Conservation (phyloP, 129 eudicot species). For the Flaveria bidentis region DNA sequence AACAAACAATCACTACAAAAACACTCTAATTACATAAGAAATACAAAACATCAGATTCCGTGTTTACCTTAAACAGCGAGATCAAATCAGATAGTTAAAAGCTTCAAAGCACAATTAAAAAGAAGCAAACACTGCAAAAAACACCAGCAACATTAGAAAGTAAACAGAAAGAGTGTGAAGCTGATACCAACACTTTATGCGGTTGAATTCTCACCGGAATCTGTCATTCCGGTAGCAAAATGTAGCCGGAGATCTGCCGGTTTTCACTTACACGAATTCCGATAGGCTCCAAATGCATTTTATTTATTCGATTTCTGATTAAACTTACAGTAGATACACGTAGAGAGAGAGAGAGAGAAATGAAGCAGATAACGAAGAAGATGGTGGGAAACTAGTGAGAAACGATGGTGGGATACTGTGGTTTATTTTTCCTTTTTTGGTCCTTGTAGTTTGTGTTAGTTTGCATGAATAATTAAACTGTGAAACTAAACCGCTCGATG, state of each 20-base stretch:
- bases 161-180: conserved; percentile 7
- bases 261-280: background rate
- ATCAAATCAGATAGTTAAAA: conserved; percentile 43
- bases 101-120: conserved; percentile 14
- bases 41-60: conserved; percentile 39
- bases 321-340: conserved; percentile 5
- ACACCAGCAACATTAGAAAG: background rate
- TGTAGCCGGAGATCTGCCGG: conserved; percentile 47
- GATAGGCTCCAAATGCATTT: conserved; percentile 6
- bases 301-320: conserved; percentile 1
- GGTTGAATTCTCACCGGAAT: conserved; percentile 33
- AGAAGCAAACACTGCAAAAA: conserved; percentile 22
- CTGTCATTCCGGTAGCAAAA: conserved; percentile 41
- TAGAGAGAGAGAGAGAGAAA: conserved; percentile 14
- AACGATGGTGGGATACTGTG: background rate
- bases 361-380: too few relatives aligned
- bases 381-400: background rate
- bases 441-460: conserved; percentile 13
- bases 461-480: too few relatives aligned
- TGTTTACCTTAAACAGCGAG: conserved; percentile 53
- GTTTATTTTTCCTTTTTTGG: background rate
- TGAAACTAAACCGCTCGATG: too few relatives aligned
- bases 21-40: conserved; percentile 23
- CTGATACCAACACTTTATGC: conserved; percentile 10
- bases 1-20: conserved; percentile 5